phyloP scores from a whole-genome alignment of 352 stramenopile genomes.

The Peronospora farinosa region DNA sequence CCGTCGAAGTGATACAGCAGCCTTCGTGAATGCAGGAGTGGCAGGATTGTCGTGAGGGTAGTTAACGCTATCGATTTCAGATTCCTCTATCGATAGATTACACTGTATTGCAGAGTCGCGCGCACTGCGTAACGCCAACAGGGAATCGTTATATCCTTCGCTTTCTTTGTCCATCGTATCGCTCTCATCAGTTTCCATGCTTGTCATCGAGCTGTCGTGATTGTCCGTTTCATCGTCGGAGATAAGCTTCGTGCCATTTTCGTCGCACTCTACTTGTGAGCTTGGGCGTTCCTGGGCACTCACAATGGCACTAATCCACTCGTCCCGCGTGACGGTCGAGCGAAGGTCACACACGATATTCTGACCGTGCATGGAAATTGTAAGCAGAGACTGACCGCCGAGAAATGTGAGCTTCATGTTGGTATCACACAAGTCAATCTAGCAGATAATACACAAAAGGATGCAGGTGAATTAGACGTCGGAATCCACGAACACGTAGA shows the following conservation, averaged over 20 bases:
- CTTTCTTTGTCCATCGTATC: slow-evolving; percentile 26
- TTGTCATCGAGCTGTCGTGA: slow-evolving; percentile 13
- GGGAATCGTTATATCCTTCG: slow-evolving; percentile 43
- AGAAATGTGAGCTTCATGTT: slow-evolving; percentile 58
- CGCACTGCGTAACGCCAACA: slow-evolving; percentile 52
- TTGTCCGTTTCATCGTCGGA: slow-evolving; percentile 39
- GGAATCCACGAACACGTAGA: neutral
- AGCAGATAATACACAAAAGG: neutral
- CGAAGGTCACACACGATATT: slow-evolving; percentile 50
- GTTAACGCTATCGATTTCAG: slow-evolving; percentile 25
- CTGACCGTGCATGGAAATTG: slow-evolving; percentile 37
- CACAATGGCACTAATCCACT: slow-evolving; percentile 60
- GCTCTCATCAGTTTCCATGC: slow-evolving; percentile 17
- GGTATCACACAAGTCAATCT: slow-evolving; percentile 58
- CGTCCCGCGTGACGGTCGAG: slow-evolving; percentile 38
- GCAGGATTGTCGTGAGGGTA: slow-evolving; percentile 4
- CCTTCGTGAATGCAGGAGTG: slow-evolving; percentile 8
- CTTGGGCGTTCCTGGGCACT: slow-evolving; percentile 37
- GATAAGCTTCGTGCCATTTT: slow-evolving; percentile 36
- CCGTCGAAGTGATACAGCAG: slow-evolving; percentile 27
- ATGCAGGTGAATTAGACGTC: neutral
- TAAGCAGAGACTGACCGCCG: slow-evolving; percentile 49
- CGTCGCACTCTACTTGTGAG: slow-evolving; percentile 22
- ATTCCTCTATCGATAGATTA: slow-evolving; percentile 40
- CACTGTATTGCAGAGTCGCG: slow-evolving; percentile 61